Evolutionary conservation across 345 rosid species (phyloP).

Genomic region (Syzygium jambos): DNA sequence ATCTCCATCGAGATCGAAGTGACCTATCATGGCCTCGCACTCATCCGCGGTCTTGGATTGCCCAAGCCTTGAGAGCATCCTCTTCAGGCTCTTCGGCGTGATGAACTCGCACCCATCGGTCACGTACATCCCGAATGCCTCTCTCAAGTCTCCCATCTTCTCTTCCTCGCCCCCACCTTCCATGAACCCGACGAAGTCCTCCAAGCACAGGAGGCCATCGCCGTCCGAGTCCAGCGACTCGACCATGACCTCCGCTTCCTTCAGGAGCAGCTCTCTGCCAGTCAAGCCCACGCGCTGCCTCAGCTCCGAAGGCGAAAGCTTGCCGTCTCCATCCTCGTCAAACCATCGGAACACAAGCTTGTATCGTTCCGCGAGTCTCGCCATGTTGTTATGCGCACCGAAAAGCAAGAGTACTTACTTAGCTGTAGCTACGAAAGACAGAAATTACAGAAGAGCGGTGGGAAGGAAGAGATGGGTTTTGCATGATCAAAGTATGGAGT

Average conservation of each 20-base stretch:
- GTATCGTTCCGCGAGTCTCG: not conserved
- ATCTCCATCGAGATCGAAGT: slow-evolving; percentile 6
- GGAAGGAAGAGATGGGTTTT: not conserved
- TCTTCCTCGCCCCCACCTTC: slow-evolving; percentile 39
- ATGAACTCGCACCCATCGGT: slow-evolving; percentile 31
- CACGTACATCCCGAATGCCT: slow-evolving; percentile 38
- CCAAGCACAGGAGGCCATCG: slow-evolving; percentile 37
- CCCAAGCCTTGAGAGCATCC: slow-evolving; percentile 35
- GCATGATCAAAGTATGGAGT: not conserved
- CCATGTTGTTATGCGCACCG: not conserved
- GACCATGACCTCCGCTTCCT: slow-evolving; percentile 22
- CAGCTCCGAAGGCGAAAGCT: slow-evolving; percentile 34
- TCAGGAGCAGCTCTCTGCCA: slow-evolving; percentile 1
- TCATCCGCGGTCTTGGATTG: slow-evolving; percentile 28
- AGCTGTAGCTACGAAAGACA: not conserved
- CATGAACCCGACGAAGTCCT: slow-evolving; percentile 32
- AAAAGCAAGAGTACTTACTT: not conserved
- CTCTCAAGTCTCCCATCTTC: slow-evolving; percentile 28
- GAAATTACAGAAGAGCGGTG: not conserved
- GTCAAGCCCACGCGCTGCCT: not conserved
- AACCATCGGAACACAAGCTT: slow-evolving; percentile 10
- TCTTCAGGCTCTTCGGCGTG: slow-evolving; percentile 20
- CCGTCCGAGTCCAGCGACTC: slow-evolving; percentile 27
- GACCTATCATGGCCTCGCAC: slow-evolving; percentile 31
- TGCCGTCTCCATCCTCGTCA: slow-evolving; percentile 18